These are phyloP conservation scores for Solanum chmielewskii DNA, from an alignment of 257 asterid species.

Conservation along the genomic window DNA sequence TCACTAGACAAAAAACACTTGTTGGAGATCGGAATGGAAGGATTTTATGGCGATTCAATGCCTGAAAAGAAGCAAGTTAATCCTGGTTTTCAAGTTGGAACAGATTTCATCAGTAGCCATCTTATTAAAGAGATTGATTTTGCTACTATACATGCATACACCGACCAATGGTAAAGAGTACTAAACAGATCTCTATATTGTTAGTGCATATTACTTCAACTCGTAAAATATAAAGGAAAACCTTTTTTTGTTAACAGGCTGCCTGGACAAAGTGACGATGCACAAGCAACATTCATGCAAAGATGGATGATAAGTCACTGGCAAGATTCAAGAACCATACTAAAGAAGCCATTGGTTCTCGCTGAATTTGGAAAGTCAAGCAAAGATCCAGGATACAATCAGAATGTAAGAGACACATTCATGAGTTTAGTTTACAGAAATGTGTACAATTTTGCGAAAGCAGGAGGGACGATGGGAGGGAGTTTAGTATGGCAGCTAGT, in stretches of 20 bases:
- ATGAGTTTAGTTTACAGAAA: constrained; percentile 9
- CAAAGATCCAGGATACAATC: constrained; percentile 19
- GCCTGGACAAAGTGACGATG: constrained; percentile 15
- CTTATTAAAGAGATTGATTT: constrained; percentile 44
- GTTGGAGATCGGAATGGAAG: constrained; percentile 65
- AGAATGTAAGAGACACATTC: constrained; percentile 15
- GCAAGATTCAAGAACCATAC: constrained; percentile 21
- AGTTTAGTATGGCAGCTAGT: constrained; percentile 52
- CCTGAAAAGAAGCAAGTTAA: constrained; percentile 41
- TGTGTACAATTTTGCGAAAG: constrained; percentile 23
- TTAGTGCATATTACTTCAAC: not conserved
- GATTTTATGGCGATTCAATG: constrained; percentile 70
- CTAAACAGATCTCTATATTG: not conserved
- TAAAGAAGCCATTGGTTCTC: constrained; percentile 33
- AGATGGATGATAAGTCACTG: constrained; percentile 39
- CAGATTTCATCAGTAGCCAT: constrained; percentile 54
- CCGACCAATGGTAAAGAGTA: constrained; percentile 53
- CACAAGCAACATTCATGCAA: constrained; percentile 20
- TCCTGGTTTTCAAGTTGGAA: constrained; percentile 70
- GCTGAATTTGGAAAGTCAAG: constrained; percentile 53
- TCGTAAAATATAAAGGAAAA: not conserved
- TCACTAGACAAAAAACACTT: constrained; percentile 45
- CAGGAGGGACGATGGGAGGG: constrained; percentile 46
- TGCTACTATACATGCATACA: constrained; percentile 67
- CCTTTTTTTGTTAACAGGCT: constrained; percentile 13